Percentiles rank a stretch among this genome's conserved stretches.
Evolutionary conservation across 805 yeast genomes (phyloP).

Genomic region (Candida nemodendra): DNA sequence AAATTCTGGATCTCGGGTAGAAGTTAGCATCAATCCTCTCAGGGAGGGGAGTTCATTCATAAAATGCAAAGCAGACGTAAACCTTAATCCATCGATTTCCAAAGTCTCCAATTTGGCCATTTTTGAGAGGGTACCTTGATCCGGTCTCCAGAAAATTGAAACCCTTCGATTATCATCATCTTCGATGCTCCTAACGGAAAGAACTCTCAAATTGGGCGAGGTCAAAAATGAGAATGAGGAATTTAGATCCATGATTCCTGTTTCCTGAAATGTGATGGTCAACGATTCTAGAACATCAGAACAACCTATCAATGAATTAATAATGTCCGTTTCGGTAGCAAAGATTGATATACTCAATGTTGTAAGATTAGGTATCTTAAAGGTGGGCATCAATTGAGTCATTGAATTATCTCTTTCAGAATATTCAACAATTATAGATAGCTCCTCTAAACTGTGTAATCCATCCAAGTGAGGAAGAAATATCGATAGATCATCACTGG

Average conservation of each 20-base stretch:
- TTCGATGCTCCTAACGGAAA: slow-evolving; percentile 3
- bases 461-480: slow-evolving; percentile 2
- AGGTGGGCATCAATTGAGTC: neutral
- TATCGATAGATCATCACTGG: slow-evolving; percentile 4
- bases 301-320: slow-evolving; percentile 4
- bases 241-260: slow-evolving; percentile 9
- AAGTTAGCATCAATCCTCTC: slow-evolving; percentile 3
- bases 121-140: slow-evolving; percentile 1
- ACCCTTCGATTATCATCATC: slow-evolving; percentile 15
- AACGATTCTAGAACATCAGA: slow-evolving; percentile 2
- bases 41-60: slow-evolving; percentile 6
- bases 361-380: slow-evolving; percentile 5
- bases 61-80: slow-evolving; percentile 5
- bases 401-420: slow-evolving; percentile 5
- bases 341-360: slow-evolving; percentile 2
- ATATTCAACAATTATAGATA: slow-evolving; percentile 5
- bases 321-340: slow-evolving; percentile 5
- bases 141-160: slow-evolving; percentile 12
- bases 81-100: slow-evolving; percentile 8
- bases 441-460: slow-evolving; percentile 3
- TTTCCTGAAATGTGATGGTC: slow-evolving; percentile 3
- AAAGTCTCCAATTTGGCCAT: slow-evolving; percentile 3
- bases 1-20: slow-evolving; percentile 12
- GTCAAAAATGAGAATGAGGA: neutral
- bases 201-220: slow-evolving; percentile 1